Conservation (phyloP, 2,329 filamentous ascomycete genomes). For the Didymosphaeria variabile region DNA sequence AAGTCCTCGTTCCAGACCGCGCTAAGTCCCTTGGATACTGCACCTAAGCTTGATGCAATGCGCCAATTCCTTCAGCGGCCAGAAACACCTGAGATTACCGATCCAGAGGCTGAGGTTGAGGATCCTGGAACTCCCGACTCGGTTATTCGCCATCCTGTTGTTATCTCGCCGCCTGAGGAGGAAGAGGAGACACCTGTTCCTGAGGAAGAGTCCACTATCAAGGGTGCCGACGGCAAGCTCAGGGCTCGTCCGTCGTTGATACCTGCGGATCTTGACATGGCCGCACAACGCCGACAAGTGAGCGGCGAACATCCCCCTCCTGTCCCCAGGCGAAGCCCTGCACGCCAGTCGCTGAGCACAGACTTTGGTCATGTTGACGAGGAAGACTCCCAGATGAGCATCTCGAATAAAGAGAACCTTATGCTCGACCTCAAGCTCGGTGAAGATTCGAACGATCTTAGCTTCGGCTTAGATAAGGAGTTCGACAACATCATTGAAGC, state of each 20-base stretch:
- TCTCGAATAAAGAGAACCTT: slow-evolving; percentile 43
- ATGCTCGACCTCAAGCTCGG: slow-evolving; percentile 84
- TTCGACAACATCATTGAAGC: slow-evolving; percentile 95
- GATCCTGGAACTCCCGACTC: slow-evolving; percentile 80
- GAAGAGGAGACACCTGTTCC: slow-evolving; percentile 73
- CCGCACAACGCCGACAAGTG: slow-evolving; percentile 83
- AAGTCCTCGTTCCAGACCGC: slow-evolving; percentile 54
- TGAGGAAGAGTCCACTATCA: slow-evolving; percentile 86
- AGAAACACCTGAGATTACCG: slow-evolving; percentile 59
- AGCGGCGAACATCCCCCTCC: slow-evolving; percentile 73
- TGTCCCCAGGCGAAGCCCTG: slow-evolving; percentile 49
- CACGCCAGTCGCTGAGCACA: slow-evolving; percentile 47
- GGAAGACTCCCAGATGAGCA: slow-evolving; percentile 38
- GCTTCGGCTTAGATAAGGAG: slow-evolving; percentile 87
- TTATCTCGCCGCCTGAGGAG: slow-evolving; percentile 46
- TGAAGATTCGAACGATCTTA: slow-evolving; percentile 74
- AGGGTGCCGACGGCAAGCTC: slow-evolving; percentile 83
- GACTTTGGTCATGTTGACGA: slow-evolving; percentile 47
- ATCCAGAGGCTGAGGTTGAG: slow-evolving; percentile 55
- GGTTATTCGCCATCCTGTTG: slow-evolving; percentile 80
- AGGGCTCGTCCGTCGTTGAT: slow-evolving; percentile 91
- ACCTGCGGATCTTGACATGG: slow-evolving; percentile 86
- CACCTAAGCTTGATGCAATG: slow-evolving; percentile 50
- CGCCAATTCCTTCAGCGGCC: slow-evolving; percentile 54
- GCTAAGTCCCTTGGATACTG: slow-evolving; percentile 41